phyloP scores from a whole-genome alignment of 768 basidiomycete species.

The Amanita exitialis region DNA sequence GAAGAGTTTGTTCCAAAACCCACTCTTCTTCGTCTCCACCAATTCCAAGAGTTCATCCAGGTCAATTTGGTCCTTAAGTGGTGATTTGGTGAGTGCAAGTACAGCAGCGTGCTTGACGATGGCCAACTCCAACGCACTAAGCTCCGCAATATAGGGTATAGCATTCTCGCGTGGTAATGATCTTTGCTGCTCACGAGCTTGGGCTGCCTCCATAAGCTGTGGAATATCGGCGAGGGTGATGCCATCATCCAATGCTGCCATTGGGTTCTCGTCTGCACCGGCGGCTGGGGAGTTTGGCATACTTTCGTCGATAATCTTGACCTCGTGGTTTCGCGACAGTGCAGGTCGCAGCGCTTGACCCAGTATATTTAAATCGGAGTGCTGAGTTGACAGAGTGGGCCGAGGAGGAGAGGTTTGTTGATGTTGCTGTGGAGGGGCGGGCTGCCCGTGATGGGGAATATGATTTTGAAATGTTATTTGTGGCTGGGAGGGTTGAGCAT shows the following conservation, averaged over 20 bases:
- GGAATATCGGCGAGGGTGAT: constrained; percentile 94
- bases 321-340: constrained; percentile 70
- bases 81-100: constrained; percentile 65
- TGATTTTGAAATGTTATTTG: constrained; percentile 22
- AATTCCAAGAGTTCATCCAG: constrained; percentile 91
- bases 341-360: constrained; percentile 54
- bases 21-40: constrained; percentile 85
- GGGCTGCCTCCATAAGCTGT: constrained; percentile 84
- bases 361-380: constrained; percentile 25
- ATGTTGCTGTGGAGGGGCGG: constrained; percentile 16
- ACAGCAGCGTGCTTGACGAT: constrained; percentile 92
- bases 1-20: constrained; percentile 95
- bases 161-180: constrained; percentile 68
- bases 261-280: constrained; percentile 30
- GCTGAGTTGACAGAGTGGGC: constrained; percentile 30
- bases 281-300: constrained; percentile 61
- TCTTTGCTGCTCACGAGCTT: constrained; percentile 82
- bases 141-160: constrained; percentile 77
- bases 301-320: constrained; percentile 83
- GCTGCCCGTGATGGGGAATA: constrained; percentile 23
- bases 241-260: constrained; percentile 52
- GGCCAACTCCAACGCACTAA: constrained; percentile 75
- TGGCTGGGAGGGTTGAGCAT: constrained; percentile 25
- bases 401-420: constrained; percentile 21
- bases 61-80: constrained; percentile 75